Base-by-base conservation (phyloP, 352 stramenopile species). In the Thalassiosira mediterranea region DNA sequence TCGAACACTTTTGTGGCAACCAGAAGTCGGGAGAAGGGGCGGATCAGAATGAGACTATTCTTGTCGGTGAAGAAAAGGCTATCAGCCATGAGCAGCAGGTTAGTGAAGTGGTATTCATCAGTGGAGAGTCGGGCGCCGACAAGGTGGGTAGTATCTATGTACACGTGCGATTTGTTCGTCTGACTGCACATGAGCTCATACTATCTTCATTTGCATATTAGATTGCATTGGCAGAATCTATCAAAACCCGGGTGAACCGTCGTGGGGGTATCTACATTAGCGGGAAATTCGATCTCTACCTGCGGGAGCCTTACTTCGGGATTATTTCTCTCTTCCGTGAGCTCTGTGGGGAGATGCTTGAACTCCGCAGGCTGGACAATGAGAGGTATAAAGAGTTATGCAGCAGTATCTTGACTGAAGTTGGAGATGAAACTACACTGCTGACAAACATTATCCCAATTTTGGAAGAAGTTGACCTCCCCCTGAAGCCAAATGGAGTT, bases 271-370 rank as follows among this genome's bases (percentile, higher is more conserved):
- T 57, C 10, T 57, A 37, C 23, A 57, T 57, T 17, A 57, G 48
- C 19, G 48, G 48, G 19, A 57, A 57, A 57, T 57, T 57, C 15
- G 48, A 57, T n/a, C 0, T 31, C 4, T 21, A 57, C 15, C 48
- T 4, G 28, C 48, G 48, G 4, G 48, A 57, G 5, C 48, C 48
- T 15, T 57, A 17, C 48, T 57, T 15, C 8, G 48, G 48, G 17
- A 57, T 57, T 1, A 57, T 57, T 57, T 57, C 48, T 10, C 48
- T 57, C 17, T 57, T 57, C 48, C 48, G 48, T n/a, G 48, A 57
- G 48, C 48, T 57, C 2, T 57, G 48, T 57, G 48, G 48, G 13
- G 48, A 57, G 19, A 57, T 57, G 10, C 48, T 57, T 34, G 17
- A 57, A 15, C 48, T 57, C 28, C 48, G 48, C 0, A 2, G 15